These are phyloP conservation scores for Aphanomyces invadans DNA, from an alignment of 352 stramenopile species.

Conservation along the genomic window DNA sequence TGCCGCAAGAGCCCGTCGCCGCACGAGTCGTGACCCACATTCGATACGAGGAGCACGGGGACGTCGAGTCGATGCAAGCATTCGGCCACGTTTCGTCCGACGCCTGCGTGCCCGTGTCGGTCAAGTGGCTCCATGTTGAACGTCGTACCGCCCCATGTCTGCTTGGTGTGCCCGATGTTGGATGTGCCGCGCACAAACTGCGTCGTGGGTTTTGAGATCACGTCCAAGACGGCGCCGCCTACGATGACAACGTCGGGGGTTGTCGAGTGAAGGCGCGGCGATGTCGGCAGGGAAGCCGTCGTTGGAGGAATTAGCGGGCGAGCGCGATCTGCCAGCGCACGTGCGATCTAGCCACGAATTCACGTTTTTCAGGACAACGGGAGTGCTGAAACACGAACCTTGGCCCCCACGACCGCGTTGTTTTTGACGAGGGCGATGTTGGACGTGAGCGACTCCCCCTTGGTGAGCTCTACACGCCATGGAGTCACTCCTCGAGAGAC, in stretches of 20 bases:
- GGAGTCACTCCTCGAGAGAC: background rate
- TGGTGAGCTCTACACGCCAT: slow-evolving; percentile 79
- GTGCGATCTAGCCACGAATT: slow-evolving; percentile 32
- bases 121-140: background rate
- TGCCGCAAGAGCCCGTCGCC: slow-evolving; percentile 70
- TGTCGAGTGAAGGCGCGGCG: background rate
- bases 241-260: slow-evolving; percentile 64
- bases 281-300: no score
- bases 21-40: slow-evolving; percentile 62
- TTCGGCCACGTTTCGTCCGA: slow-evolving; percentile 90
- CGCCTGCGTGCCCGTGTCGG: slow-evolving; percentile 42
- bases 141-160: slow-evolving; percentile 59
- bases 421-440: slow-evolving; percentile 97
- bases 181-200: slow-evolving; percentile 74
- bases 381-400: slow-evolving; percentile 66
- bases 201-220: slow-evolving; percentile 63
- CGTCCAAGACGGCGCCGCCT: slow-evolving; percentile 80
- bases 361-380: slow-evolving; percentile 12
- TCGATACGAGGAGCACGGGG: slow-evolving; percentile 70
- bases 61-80: slow-evolving; percentile 63
- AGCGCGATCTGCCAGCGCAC: slow-evolving; percentile 21
- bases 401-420: slow-evolving; percentile 92
- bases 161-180: slow-evolving; percentile 78
- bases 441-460: slow-evolving; percentile 84
- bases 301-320: no score